Evolutionary conservation across 2,329 filamentous ascomycete genomes (phyloP), one percentile per base, ranked within the genome.

Genomic region (Nigrospora osmanthi): DNA sequence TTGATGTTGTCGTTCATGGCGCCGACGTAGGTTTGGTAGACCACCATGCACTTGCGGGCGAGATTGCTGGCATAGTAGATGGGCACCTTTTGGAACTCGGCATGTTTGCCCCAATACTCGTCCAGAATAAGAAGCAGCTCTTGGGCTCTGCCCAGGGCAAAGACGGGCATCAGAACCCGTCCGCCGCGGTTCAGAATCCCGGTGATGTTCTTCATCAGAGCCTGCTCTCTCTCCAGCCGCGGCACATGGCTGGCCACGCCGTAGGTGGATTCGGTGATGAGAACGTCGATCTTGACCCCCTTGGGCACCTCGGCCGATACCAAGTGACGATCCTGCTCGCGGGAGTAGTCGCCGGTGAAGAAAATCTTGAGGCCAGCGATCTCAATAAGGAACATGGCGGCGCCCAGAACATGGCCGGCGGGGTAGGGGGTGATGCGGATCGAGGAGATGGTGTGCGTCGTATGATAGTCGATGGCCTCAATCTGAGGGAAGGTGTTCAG

Each of bases 1-100:
- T 95, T 96, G 71, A 98, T 97, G 58, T 96, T 97, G 59, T 97
- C 91, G 62, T 98, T 98, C 93, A 98, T 98, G 45, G 90, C 89
- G 40, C 90, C 89, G 40, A 97, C 89, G 58, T 97, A 98, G 2
- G 93, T 98, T 63, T 97, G 93, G 61, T 98, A 98, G 4, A 97
- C 89, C 30, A 96, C 80, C 93, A 98, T 98, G 69, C 93, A 98
- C 66, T 95, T 93, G 50, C 91, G 76, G 1, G 93, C 93, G 36
- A 97, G 79, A 57, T 95, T 95, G 57, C 88, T 93, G 44, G 94
- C 94, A 64, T 97, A 98, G 70, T 97, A 98, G 50, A 98, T 97
- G 6, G 93, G 93, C 33, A 87, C 85, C 53, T 87, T 89, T 52
- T 95, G 90, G 53, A 84, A 89, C 55, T 96, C 90, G 1, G 81